These are phyloP conservation scores for Cajanus cajan DNA, from an alignment of 306 rosid species.

Conservation along the genomic window DNA sequence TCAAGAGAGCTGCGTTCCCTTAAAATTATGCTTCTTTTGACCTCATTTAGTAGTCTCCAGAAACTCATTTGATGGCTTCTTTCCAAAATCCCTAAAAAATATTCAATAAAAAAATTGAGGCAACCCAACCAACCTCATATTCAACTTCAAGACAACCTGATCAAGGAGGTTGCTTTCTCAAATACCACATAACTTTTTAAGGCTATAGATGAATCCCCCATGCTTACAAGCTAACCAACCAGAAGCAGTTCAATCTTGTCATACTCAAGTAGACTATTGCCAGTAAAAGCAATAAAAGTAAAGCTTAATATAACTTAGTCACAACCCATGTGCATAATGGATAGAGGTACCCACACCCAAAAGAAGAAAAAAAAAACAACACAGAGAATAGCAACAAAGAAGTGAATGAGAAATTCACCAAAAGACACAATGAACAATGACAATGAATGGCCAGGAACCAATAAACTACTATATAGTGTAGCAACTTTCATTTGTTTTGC, in stretches of 20 bases:
- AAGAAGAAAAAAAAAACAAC: neutral
- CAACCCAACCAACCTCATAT: neutral
- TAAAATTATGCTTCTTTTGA: slow-evolving; percentile 12
- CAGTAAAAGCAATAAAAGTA: slow-evolving; percentile 10
- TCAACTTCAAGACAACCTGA: neutral
- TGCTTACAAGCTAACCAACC: slow-evolving; percentile 22
- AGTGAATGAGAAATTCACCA: neutral
- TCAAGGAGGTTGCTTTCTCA: neutral
- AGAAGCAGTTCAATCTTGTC: neutral
- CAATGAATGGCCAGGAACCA: slow-evolving; percentile 11
- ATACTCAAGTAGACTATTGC: neutral
- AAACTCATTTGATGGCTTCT: slow-evolving; percentile 11
- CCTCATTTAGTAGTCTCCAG: slow-evolving; percentile 2
- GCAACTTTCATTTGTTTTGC: slow-evolving; percentile 5
- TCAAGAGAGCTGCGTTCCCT: neutral
- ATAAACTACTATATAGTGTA: slow-evolving; percentile 2
- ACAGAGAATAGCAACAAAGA: neutral
- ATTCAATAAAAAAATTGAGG: neutral
- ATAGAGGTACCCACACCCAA: neutral
- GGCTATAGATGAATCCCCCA: neutral
- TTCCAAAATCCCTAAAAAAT: slow-evolving; percentile 6
- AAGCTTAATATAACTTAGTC: neutral
- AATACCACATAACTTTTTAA: neutral
- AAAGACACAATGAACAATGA: neutral
- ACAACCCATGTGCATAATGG: neutral